Percentiles rank a stretch among this genome's conserved stretches.
phyloP scores from a whole-genome alignment of 2,329 filamentous ascomycete species.

The Rugonectria rugulosa region DNA sequence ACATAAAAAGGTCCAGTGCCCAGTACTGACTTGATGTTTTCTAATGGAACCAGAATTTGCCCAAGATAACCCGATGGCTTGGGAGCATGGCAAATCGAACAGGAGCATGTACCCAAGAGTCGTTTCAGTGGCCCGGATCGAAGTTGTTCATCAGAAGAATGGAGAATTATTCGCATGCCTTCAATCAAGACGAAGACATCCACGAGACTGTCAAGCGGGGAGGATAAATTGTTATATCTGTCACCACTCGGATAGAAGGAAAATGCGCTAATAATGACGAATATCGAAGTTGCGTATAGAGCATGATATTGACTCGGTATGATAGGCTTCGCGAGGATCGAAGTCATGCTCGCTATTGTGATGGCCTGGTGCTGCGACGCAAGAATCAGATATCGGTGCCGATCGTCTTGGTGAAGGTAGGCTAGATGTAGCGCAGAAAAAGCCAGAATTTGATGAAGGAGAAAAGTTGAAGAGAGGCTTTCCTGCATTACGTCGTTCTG shows the following conservation, averaged over 20 bases:
- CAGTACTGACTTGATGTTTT: too few species aligned
- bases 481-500: conserved; percentile 15
- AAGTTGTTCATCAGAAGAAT: conserved; percentile 1
- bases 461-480: conserved; percentile 5
- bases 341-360: conserved; percentile 17
- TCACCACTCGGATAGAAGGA: conserved; percentile 19
- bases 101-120: conserved; percentile 4
- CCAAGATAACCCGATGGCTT: too few species aligned
- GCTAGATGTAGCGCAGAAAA: conserved; percentile 23
- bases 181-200: conserved; percentile 21
- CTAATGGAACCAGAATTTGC: too few species aligned
- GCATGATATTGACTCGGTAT: conserved; percentile 9
- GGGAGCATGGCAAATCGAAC: background rate
- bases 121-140: conserved; percentile 9
- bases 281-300: conserved; percentile 24
- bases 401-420: conserved; percentile 5
- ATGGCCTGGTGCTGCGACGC: conserved; percentile 22
- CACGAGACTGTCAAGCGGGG: conserved; percentile 6
- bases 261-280: conserved; percentile 20
- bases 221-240: conserved; percentile 2
- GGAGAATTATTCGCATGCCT: conserved; percentile 11
- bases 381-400: conserved; percentile 16
- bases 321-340: background rate
- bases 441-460: conserved; percentile 22
- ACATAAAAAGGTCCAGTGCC: too few species aligned